phyloP scores from a whole-genome alignment of 2,329 filamentous ascomycete species.

The Botrytis medusae region DNA sequence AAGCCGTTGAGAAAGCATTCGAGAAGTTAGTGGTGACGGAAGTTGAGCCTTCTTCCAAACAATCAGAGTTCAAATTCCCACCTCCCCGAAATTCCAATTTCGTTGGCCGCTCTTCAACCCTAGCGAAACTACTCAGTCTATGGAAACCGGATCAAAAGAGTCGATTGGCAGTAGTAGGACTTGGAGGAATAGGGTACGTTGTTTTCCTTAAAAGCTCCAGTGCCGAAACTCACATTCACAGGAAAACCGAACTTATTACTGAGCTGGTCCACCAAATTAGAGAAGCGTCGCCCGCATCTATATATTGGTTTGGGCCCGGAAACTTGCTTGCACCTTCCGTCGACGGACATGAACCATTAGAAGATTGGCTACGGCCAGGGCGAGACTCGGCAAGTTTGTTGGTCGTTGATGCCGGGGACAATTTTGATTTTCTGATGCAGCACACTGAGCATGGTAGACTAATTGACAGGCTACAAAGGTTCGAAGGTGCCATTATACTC shows the following conservation, averaged over 20 bases:
- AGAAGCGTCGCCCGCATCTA: slow-evolving; percentile 31
- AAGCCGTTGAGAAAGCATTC: slow-evolving; percentile 18
- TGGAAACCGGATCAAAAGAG: slow-evolving; percentile 31
- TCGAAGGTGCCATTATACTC: slow-evolving; percentile 30
- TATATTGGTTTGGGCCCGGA: slow-evolving; percentile 31
- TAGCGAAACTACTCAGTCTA: slow-evolving; percentile 31
- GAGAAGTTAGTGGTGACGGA: slow-evolving; percentile 14
- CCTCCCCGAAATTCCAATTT: slow-evolving; percentile 31
- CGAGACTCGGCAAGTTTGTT: slow-evolving; percentile 25
- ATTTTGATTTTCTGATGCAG: slow-evolving; percentile 24
- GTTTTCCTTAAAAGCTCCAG: not conserved
- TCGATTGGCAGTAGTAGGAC: slow-evolving; percentile 31
- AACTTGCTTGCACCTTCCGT: slow-evolving; percentile 23
- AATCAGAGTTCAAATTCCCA: slow-evolving; percentile 27
- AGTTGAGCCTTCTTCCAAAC: slow-evolving; percentile 9
- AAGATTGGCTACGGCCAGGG: slow-evolving; percentile 26
- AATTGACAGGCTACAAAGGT: slow-evolving; percentile 28
- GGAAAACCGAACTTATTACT: slow-evolving; percentile 33
- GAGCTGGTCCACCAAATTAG: slow-evolving; percentile 33
- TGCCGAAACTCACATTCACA: slow-evolving; percentile 23
- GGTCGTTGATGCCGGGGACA: slow-evolving; percentile 30
- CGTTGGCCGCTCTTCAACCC: slow-evolving; percentile 27
- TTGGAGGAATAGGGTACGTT: slow-evolving; percentile 34
- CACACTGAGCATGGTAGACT: slow-evolving; percentile 19
- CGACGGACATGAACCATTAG: slow-evolving; percentile 22